A percentile compares a stretch with the other conserved stretches of the same genome.
phyloP scores from a whole-genome alignment of 257 asterid species.

The Petrea volubilis region DNA sequence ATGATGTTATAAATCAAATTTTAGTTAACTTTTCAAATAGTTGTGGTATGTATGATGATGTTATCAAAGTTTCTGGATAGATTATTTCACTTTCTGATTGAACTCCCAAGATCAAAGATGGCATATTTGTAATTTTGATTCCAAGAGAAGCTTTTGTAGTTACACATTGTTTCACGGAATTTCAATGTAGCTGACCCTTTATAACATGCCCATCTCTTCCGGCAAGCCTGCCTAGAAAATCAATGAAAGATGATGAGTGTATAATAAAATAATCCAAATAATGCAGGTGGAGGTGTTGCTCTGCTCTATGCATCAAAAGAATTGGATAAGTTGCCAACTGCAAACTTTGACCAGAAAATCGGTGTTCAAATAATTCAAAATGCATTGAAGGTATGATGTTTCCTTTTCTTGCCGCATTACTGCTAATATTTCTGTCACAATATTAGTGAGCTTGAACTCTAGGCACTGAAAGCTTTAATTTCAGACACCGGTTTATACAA shows the following conservation, averaged over 20 bases:
- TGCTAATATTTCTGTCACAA: neutral
- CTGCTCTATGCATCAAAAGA: slow-evolving; percentile 83
- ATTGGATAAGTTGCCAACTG: slow-evolving; percentile 65
- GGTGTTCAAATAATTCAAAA: slow-evolving; percentile 94
- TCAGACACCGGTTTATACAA: slow-evolving; percentile 80
- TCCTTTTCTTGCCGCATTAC: neutral
- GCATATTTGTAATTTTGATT: too few relatives aligned
- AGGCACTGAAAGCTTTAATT: neutral
- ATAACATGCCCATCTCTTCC: neutral
- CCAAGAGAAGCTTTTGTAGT: too few relatives aligned
- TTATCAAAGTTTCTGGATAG: too few relatives aligned
- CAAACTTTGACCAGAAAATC: slow-evolving; percentile 90
- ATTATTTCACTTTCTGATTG: too few relatives aligned
- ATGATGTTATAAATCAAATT: too few relatives aligned
- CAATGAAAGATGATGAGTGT: neutral
- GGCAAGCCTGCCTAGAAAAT: neutral
- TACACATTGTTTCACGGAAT: too few relatives aligned
- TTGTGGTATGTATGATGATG: too few relatives aligned
- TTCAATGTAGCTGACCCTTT: too few relatives aligned
- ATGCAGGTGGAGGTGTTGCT: slow-evolving; percentile 89
- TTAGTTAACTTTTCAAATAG: too few relatives aligned
- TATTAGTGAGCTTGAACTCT: neutral
- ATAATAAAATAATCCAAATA: neutral
- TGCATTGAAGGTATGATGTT: slow-evolving; percentile 69
- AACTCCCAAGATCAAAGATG: too few relatives aligned